phyloP scores from a whole-genome alignment of 2,329 filamentous ascomycete species.

The Fusarium setosum region DNA sequence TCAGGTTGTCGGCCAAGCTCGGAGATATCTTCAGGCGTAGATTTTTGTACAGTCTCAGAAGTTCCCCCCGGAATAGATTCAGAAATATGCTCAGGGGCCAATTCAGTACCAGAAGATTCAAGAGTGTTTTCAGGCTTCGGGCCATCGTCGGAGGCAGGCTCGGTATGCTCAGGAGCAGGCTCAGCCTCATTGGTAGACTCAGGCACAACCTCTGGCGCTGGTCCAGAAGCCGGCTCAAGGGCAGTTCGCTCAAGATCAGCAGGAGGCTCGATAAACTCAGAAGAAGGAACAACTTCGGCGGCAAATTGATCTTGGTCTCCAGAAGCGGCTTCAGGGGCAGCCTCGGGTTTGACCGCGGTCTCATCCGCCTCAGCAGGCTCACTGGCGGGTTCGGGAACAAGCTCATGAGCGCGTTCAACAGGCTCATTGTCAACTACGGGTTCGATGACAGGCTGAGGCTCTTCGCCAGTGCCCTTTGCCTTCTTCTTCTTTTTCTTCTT shows the following conservation, averaged over 20 bases:
- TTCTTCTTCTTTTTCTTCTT: conserved; percentile 9
- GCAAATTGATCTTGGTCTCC: not conserved
- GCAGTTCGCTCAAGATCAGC: not conserved
- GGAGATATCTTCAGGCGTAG: not conserved
- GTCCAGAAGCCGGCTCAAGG: not conserved
- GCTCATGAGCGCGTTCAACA: not conserved
- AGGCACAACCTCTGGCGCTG: not conserved
- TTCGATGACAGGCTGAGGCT: not conserved
- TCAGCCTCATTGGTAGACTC: not conserved
- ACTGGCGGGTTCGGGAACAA: not conserved
- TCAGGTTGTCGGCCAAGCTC: not conserved
- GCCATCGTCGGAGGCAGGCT: not conserved
- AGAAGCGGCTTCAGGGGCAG: not conserved
- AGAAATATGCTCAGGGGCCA: too few relatives aligned
- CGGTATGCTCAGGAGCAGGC: not conserved
- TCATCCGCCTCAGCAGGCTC: not conserved
- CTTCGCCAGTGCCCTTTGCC: not conserved
- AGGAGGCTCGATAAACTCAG: not conserved
- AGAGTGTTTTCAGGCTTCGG: not conserved
- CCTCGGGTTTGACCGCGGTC: not conserved
- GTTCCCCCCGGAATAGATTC: not conserved
- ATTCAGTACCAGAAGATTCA: not conserved
- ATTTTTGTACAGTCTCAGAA: not conserved
- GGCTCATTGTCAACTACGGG: not conserved
- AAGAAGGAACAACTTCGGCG: not conserved